Conservation (phyloP, 345 rosid species). For the Citrus reticulata region DNA sequence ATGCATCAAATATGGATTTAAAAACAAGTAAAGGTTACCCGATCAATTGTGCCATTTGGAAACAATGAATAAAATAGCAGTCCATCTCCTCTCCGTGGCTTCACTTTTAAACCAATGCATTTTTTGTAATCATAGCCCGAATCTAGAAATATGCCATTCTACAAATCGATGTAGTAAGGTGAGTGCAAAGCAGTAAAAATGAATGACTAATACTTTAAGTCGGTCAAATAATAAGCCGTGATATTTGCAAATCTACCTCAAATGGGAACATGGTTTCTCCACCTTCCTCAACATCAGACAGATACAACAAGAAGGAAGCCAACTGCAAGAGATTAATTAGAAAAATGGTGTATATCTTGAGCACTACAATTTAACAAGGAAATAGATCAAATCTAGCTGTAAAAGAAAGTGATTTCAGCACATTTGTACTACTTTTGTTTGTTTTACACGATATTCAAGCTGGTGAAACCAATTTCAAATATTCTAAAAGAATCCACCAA, state of each 20-base stretch:
- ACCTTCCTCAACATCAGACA: constrained; percentile 71
- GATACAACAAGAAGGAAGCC: constrained; percentile 65
- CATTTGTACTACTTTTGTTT: neutral
- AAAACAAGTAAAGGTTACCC: constrained; percentile 26
- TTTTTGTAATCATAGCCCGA: constrained; percentile 52
- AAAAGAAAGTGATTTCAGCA: neutral
- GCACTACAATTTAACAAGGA: neutral
- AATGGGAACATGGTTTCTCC: constrained; percentile 88
- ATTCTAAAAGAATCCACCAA: neutral
- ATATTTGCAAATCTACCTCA: constrained; percentile 42
- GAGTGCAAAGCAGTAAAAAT: neutral
- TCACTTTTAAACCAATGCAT: constrained; percentile 68
- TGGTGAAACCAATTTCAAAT: neutral
- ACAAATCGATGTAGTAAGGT: constrained; percentile 1
- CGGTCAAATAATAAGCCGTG: neutral
- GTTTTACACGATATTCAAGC: neutral
- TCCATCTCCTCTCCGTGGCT: constrained; percentile 75
- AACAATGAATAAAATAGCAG: constrained; percentile 60
- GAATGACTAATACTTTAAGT: neutral
- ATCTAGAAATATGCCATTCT: constrained; percentile 43
- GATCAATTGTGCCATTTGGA: constrained; percentile 71
- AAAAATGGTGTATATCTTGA: neutral
- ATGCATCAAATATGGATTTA: neutral
- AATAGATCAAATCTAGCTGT: neutral
- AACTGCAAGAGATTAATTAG: constrained; percentile 30